A percentile compares a stretch with the other conserved stretches of the same genome.
phyloP scores from a whole-genome alignment of 1,139 yeast species.

The Geotrichum candidum region DNA sequence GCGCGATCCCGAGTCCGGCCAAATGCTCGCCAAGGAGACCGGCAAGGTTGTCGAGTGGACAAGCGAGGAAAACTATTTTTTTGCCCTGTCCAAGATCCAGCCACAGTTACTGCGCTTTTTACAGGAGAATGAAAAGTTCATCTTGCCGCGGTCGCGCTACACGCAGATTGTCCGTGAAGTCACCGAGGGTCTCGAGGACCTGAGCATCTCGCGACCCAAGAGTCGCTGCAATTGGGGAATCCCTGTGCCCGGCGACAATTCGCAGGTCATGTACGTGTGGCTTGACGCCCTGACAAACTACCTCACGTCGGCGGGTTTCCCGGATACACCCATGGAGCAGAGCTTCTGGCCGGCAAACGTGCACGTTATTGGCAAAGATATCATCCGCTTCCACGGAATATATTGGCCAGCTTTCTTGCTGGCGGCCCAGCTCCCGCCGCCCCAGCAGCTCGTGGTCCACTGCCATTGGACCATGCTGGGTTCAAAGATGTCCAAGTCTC shows the following conservation, averaged over 20 bases:
- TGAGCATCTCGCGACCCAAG: constrained; percentile 80
- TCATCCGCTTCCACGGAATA: constrained; percentile 74
- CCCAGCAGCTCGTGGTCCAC: constrained; percentile 75
- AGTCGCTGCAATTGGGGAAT: constrained; percentile 84
- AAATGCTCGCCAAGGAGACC: constrained; percentile 62
- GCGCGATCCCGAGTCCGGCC: constrained; percentile 41
- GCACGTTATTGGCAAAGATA: constrained; percentile 86
- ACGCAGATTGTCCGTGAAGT: constrained; percentile 56
- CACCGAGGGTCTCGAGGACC: constrained; percentile 49
- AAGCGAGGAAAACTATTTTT: constrained; percentile 81
- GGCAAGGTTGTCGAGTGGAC: constrained; percentile 69
- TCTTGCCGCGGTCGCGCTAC: constrained; percentile 58
- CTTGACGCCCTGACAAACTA: constrained; percentile 90
- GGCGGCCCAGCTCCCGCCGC: constrained; percentile 71
- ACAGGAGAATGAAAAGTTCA: constrained; percentile 45
- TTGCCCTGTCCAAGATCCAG: constrained; percentile 59
- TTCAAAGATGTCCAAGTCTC: constrained; percentile 84
- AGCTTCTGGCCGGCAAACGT: constrained; percentile 54
- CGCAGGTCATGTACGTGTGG: constrained; percentile 91
- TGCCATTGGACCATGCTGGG: constrained; percentile 94
- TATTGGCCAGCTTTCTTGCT: constrained; percentile 92
- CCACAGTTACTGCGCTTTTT: constrained; percentile 46
- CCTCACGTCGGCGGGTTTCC: constrained; percentile 67
- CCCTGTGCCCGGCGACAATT: constrained; percentile 70
- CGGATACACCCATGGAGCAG: constrained; percentile 30